A percentile compares a stretch with the other conserved stretches of the same genome.
Conservation (phyloP, 192 early-diverging fungal genomes). For the Coemansia umbellata region DNA sequence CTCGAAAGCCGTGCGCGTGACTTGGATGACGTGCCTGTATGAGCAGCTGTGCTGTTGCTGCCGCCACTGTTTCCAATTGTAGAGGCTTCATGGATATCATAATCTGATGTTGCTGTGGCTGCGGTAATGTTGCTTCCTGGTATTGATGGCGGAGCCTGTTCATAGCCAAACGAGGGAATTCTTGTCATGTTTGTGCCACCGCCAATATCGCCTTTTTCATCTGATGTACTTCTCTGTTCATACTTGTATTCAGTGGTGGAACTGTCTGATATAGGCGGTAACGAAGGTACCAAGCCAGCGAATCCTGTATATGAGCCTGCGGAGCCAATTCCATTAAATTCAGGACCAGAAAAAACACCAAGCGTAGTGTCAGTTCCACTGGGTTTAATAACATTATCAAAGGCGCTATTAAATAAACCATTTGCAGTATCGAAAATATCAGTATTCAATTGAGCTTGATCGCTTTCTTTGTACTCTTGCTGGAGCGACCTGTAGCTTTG, state of each 20-base stretch:
- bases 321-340: background rate
- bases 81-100: background rate
- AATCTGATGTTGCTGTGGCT: background rate
- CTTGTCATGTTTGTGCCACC: background rate
- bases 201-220: background rate
- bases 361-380: background rate
- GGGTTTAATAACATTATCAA: constrained; percentile 8
- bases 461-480: background rate
- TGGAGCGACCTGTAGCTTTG: background rate
- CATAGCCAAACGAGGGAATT: background rate
- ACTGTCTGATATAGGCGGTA: background rate
- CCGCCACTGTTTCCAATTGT: background rate
- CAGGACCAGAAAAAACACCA: background rate
- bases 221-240: background rate
- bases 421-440: constrained; percentile 4
- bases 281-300: constrained; percentile 10
- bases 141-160: background rate
- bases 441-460: background rate
- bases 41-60: background rate
- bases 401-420: constrained; percentile 10
- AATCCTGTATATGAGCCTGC: constrained; percentile 2
- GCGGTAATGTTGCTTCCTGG: background rate
- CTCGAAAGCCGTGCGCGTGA: constrained; percentile 24
- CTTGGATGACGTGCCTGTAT: constrained; percentile 16
- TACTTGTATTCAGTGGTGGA: background rate